Evolutionary conservation across 495 filamentous ascomycete genomes (phyloP).

Genomic region (Trichoderma virens): DNA sequence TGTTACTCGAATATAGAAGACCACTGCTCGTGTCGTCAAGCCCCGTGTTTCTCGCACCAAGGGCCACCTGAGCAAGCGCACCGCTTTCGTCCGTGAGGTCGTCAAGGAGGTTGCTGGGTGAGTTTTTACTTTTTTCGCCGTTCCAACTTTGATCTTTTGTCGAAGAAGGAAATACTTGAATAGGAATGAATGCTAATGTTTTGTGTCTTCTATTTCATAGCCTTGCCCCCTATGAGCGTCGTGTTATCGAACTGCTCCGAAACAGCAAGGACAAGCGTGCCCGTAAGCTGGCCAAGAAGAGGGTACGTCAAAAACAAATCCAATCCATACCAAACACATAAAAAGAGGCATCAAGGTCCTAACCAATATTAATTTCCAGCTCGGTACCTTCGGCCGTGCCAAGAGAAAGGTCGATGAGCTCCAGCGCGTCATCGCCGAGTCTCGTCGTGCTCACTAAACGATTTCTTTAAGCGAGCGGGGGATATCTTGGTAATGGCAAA

Average conservation of each 20-base stretch:
- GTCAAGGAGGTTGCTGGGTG: conserved; percentile 93
- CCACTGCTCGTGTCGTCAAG: conserved; percentile 79
- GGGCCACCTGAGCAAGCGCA: conserved; percentile 86
- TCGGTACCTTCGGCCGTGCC: conserved; percentile 94
- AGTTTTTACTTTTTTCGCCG: conserved; percentile 18
- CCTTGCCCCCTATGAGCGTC: conserved; percentile 94
- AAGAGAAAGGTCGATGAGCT: conserved; percentile 99
- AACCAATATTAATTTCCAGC: conserved; percentile 34
- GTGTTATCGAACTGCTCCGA: conserved; percentile 95
- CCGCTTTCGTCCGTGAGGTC: conserved; percentile 82
- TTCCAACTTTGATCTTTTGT: background rate
- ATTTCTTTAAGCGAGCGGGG: background rate
- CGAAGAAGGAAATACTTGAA: background rate
- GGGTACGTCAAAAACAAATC: conserved; percentile 49
- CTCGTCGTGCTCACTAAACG: conserved; percentile 69
- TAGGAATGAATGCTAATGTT: conserved; percentile 15
- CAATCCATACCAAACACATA: too few relatives aligned
- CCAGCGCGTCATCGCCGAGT: conserved; percentile 92
- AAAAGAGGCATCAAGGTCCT: conserved; percentile 11
- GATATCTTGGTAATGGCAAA: conserved; percentile 11
- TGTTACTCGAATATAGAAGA: conserved; percentile 58
- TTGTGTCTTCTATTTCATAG: conserved; percentile 32
- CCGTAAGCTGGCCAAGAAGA: conserved; percentile 98
- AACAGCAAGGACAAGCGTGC: conserved; percentile 99
- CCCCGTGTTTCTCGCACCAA: conserved; percentile 80